Conservation (phyloP, 345 rosid genomes). For the Citrus maxima region DNA sequence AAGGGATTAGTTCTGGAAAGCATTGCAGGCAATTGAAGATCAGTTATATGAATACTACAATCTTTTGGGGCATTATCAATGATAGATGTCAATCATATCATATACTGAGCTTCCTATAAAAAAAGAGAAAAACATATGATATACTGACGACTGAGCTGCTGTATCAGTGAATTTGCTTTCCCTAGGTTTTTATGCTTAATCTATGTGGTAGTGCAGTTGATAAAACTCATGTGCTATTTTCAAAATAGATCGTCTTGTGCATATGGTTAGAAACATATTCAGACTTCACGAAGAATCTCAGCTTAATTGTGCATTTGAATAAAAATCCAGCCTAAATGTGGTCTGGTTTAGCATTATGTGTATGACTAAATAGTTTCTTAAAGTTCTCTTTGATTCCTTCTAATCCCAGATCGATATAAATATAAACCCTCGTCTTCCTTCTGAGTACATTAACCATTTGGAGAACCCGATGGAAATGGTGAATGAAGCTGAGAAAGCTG, state of each 20-base stretch:
- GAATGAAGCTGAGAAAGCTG: slow-evolving; percentile 81
- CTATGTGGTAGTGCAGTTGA: background rate
- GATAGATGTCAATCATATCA: too few species aligned
- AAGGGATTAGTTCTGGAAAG: background rate
- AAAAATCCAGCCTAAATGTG: background rate
- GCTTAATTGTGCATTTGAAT: background rate
- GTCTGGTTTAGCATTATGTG: background rate
- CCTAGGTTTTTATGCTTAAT: background rate
- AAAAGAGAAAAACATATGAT: background rate
- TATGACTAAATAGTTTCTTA: slow-evolving; percentile 10
- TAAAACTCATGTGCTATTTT: background rate
- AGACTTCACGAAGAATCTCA: background rate
- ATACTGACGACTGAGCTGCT: background rate
- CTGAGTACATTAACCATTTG: slow-evolving; percentile 85
- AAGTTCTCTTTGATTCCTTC: slow-evolving; percentile 13
- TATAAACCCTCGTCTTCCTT: slow-evolving; percentile 72
- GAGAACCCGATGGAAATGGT: slow-evolving; percentile 86
- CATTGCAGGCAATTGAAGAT: background rate
- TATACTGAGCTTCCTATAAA: too few species aligned
- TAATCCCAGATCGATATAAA: slow-evolving; percentile 70
- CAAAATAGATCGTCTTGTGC: background rate
- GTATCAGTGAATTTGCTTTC: background rate
- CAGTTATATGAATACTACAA: background rate
- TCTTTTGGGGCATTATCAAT: background rate
- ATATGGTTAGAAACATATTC: background rate